Evolutionary conservation across 208 protist genomes (phyloP).

Genomic region (Crithidia acanthocephali): DNA sequence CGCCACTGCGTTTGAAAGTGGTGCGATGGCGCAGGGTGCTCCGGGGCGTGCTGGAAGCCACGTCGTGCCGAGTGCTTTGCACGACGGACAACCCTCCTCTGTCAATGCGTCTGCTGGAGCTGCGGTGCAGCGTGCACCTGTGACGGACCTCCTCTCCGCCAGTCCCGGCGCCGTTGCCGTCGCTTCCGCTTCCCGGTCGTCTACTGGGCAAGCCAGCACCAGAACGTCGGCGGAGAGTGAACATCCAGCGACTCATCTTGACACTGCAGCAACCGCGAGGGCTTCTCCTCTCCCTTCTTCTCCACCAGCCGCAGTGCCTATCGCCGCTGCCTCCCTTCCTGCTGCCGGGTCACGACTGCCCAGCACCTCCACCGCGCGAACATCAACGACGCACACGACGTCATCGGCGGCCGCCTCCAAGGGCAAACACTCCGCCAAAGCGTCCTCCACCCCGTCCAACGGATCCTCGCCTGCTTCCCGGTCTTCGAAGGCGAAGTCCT

Average conservation of each 20-base stretch:
- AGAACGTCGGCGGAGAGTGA: too few relatives aligned
- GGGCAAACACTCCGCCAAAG: constrained; percentile 1
- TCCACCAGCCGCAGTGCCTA: not conserved
- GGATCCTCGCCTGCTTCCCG: constrained; percentile 2
- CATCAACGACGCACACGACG: not conserved
- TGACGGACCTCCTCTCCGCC: too few relatives aligned
- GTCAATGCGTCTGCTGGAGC: too few relatives aligned
- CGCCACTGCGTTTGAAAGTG: too few relatives aligned
- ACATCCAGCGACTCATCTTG: not conserved
- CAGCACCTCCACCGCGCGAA: not conserved
- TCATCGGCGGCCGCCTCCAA: not conserved
- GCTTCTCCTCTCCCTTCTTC: not conserved
- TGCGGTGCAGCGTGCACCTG: too few relatives aligned
- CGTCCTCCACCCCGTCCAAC: not conserved
- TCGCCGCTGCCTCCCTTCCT: not conserved
- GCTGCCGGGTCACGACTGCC: not conserved
- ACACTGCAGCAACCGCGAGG: not conserved
- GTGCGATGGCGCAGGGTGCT: too few relatives aligned
- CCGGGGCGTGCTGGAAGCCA: too few relatives aligned
- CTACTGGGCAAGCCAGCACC: not conserved
- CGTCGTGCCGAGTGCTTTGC: too few relatives aligned
- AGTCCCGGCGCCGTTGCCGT: too few relatives aligned
- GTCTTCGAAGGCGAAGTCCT: constrained; percentile 11
- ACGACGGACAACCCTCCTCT: too few relatives aligned
- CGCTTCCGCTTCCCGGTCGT: too few relatives aligned